Base-by-base conservation (phyloP, 2,329 filamentous ascomycete species). In the Aspergillus vadensis region DNA sequence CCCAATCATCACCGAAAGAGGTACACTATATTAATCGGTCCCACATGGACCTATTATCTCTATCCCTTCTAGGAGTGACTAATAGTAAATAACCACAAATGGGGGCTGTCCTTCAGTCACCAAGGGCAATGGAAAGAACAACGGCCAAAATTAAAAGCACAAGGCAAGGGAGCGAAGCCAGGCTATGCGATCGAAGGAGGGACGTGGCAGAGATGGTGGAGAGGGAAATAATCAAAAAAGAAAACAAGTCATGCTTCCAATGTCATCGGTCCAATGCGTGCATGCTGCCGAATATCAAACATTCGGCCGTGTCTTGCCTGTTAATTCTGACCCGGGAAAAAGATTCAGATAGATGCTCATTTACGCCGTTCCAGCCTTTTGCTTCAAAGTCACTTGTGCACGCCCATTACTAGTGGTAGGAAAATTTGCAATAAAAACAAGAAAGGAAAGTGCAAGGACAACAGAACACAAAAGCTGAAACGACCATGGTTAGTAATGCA, bases 341-440 rank as follows among this genome's bases (percentile, higher is more conserved):
- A 55, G 54, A 55, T 56, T 50, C 55, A 60, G 38, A 55, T 54
- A 55, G 55, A 56, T 52, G 57, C 52, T 52, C 59, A 60, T 61
- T 62, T 64, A 67, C 65, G 59, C 60, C 64, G 58, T 51, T 57
- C 57, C 62, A 62, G 58, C 59, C 63, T 61, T 61, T 56, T 63
- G 55, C 44, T 61, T 59, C 61, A 52, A 41, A 51, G 53, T 55
- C 30, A 58, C 43, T 59, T 61, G 54, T 62, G 53, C 65, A 54
- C 63, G 61, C 63, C 61, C 54, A 55, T 59, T 59, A 63, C 51
- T 49, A 58, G 54, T 44, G 25, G n/a, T 54, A 57, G 41, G 44
- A 57, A 61, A 58, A 41, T 51, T 60, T 48, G 56, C 59, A 63
- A 49, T 50, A 60, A 30, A 47, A 53, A 63, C 55, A 59, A 41